phyloP scores from a whole-genome alignment of 179 eudicot species.

The Silene noctiflora region DNA sequence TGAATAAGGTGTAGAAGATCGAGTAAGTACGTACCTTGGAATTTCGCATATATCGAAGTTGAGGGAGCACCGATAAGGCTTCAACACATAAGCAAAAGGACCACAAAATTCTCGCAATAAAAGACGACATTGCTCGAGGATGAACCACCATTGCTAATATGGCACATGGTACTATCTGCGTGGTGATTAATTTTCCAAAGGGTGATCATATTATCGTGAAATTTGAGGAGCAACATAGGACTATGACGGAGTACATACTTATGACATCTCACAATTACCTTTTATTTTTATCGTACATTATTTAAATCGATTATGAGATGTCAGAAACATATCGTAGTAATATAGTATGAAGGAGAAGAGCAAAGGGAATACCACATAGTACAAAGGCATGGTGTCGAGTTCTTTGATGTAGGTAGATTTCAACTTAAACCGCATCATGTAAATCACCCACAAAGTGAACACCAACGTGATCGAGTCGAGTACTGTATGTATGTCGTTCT shows the following conservation, averaged over 20 bases:
- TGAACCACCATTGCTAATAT: conserved; percentile 19
- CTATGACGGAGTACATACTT: too few species aligned
- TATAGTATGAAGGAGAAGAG: background rate
- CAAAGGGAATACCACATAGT: conserved; percentile 44
- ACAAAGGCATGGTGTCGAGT: conserved; percentile 59
- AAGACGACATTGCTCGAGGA: conserved; percentile 1
- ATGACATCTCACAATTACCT: too few species aligned
- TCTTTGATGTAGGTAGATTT: conserved; percentile 60
- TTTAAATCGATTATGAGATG: too few species aligned
- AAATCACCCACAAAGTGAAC: conserved; percentile 76
- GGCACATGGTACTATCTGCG: conserved; percentile 57
- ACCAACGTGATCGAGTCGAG: conserved; percentile 59
- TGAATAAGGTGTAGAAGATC: background rate
- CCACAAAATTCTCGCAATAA: background rate
- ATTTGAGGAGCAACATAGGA: too few species aligned
- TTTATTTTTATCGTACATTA: too few species aligned
- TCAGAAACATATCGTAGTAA: background rate
- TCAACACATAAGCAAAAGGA: conserved; percentile 27
- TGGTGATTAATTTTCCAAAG: background rate
- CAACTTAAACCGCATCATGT: conserved; percentile 78
- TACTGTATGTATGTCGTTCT: conserved; percentile 79
- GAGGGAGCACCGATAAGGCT: conserved; percentile 31
- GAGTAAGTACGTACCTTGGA: conserved; percentile 20
- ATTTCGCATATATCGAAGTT: conserved; percentile 30
- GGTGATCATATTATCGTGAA: background rate